Base-by-base conservation (phyloP, 2,329 filamentous ascomycete species). In the Diaporthe ampelina region DNA sequence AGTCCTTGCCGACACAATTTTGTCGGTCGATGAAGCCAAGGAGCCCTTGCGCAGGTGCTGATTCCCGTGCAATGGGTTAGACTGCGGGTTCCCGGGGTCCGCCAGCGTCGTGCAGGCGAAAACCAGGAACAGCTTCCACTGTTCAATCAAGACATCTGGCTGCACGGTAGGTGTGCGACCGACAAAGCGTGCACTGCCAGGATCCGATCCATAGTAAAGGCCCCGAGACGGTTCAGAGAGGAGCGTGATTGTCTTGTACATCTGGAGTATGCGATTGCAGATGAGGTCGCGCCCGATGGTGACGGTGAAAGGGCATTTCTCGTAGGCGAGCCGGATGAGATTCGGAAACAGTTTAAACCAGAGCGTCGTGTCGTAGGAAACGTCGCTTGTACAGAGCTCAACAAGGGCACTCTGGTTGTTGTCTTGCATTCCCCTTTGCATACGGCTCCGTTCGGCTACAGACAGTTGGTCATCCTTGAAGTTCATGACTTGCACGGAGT, bases 311-410 rank as follows among this genome's bases (percentile, higher is more conserved):
- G 95, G 94, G 79, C 96, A 99, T 74, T 93, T 93, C 77, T 98
- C 94, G 80, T 95, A 97, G 74, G 95, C 95, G 77, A 97, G 93
- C 15, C 95, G 91, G 73, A 99, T 94, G 43, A 99, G 88, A 79
- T 98, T 98, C 4, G 97, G 97, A 79, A 99, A 99, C 24, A 98
- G 93, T 81, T 98, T 99, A 85, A 97, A 97, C 97, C 97, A 99
- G 17, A 99, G 85, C 0, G 95, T 97, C 3, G 95, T 93, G 81
- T 99, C 97, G 79, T 98, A 98, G 0, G 95, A 95, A 35, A 97
- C 92, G 78, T 98, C 97, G 83, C 97, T 98, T 78, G 95, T 96
- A 83, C 97, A 98, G 32, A 99, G 90, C 81, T 98, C 96, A 45
- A 98, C 94, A 24, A 99, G 86, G 3, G 95, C 96, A 76, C 94